phyloP scores from a whole-genome alignment of 2,329 filamentous ascomycete species.

The Pyricularia sp. region DNA sequence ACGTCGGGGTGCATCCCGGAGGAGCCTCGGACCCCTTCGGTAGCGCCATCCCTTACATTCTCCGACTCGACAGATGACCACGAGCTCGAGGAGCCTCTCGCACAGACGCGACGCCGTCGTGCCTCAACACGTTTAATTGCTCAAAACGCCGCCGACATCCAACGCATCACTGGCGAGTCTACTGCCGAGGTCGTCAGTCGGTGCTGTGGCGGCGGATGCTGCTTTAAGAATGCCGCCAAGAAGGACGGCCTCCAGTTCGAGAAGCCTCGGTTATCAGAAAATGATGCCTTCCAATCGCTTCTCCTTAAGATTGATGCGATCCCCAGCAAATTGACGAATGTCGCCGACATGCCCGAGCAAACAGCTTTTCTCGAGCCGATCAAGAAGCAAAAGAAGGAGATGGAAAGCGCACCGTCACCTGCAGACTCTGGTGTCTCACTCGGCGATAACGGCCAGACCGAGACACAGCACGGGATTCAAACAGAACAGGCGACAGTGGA shows the following conservation, averaged over 20 bases:
- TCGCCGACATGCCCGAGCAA: conserved; percentile 60
- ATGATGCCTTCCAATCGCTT: conserved; percentile 71
- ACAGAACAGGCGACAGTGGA: conserved; percentile 9
- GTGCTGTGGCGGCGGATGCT: conserved; percentile 54
- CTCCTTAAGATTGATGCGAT: conserved; percentile 64
- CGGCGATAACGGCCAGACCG: conserved; percentile 12
- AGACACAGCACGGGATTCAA: conserved; percentile 20
- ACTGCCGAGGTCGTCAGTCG: conserved; percentile 47
- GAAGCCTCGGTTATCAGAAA: conserved; percentile 52
- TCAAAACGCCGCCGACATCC: conserved; percentile 48
- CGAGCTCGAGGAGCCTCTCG: conserved; percentile 29
- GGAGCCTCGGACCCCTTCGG: conserved; percentile 32
- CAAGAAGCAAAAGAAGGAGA: conserved; percentile 14
- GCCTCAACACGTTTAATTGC: conserved; percentile 58
- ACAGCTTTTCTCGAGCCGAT: conserved; percentile 58
- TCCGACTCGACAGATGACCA: conserved; percentile 48
- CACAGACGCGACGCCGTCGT: conserved; percentile 36
- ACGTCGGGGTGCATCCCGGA: conserved; percentile 28
- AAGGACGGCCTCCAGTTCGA: conserved; percentile 38
- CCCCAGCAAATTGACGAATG: conserved; percentile 57
- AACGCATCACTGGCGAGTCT: conserved; percentile 50
- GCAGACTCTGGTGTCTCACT: conserved; percentile 36
- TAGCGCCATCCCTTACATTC: conserved; percentile 49
- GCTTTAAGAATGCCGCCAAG: conserved; percentile 34
- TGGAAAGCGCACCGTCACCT: conserved; percentile 25